A percentile compares a stretch with the other conserved stretches of the same genome.
Conservation (phyloP, 495 filamentous ascomycete genomes). For the Hypomontagnella monticulosa region DNA sequence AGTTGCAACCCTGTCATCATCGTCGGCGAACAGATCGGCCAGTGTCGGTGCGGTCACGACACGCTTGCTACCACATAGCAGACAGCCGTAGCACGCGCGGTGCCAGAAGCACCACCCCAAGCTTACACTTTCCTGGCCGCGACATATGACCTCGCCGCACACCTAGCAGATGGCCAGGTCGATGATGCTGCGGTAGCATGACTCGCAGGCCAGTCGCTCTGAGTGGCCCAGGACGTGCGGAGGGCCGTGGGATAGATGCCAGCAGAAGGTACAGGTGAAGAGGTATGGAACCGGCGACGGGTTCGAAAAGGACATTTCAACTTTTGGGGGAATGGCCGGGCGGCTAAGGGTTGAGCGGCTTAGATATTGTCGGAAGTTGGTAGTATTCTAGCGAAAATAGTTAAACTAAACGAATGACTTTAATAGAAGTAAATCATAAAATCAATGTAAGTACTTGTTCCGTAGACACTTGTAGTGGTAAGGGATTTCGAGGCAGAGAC, state of each 20-base stretch:
- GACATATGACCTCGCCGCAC: slow-evolving; percentile 57
- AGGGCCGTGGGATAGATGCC: slow-evolving; percentile 39
- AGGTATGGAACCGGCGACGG: slow-evolving; percentile 13
- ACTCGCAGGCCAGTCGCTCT: slow-evolving; percentile 51
- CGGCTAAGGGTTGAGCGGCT: not conserved
- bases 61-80: slow-evolving; percentile 50
- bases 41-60: slow-evolving; percentile 24
- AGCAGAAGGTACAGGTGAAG: slow-evolving; percentile 63
- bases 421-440: not conserved
- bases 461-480: not conserved
- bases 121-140: slow-evolving; percentile 57
- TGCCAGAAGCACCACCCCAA: slow-evolving; percentile 63
- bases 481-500: not conserved
- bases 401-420: not conserved
- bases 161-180: slow-evolving; percentile 60
- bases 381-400: too few species aligned
- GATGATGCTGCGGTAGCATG: slow-evolving; percentile 52
- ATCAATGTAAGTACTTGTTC: not conserved
- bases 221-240: slow-evolving; percentile 44
- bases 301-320: not conserved
- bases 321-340: not conserved
- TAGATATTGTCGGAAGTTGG: not conserved
- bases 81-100: slow-evolving; percentile 56
- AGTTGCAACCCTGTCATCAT: not conserved
- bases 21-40: slow-evolving; percentile 25